Base-by-base conservation (phyloP, 805 yeast genomes). In the Yueomyces sinensis region DNA sequence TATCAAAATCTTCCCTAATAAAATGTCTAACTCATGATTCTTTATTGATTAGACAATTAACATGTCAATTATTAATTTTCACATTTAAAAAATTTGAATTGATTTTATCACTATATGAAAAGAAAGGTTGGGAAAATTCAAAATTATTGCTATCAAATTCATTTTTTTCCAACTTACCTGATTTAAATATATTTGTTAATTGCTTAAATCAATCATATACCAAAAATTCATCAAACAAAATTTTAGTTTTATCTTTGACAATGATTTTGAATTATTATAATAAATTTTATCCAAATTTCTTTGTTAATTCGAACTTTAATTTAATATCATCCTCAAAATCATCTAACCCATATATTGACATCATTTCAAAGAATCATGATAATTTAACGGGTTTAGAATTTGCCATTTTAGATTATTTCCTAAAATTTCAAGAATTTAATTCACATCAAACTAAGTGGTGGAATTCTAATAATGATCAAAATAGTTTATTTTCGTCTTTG, bases 381-480 rank as follows among this genome's bases (percentile, higher is more conserved):
- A 32, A 42, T 1, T 64, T 70, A 34, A 49, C 62, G 5, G 74
- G 75, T 27, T 59, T 70, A 23, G 83, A 78, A 40, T 55, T 80
- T 40, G 64, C 72, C 0, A 56, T 76, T 19, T 56, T 80, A 30
- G 79, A 77, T 41, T 65, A 66, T 31, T 72, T 71, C 38, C 62
- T 86, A 41, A 76, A 74, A 39, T 58, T 78, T 11, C 82, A 74
- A 41, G 71, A 76, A 16, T 61, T 62, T 13, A 62, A 68, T 9
- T 61, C 63, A 13, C 55, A 68, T 3, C 73, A 70, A 33, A 65
- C 74, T 23, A 82, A 76, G 54, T 87, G 95, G 95, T 86, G 91
- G 86, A 78, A 72, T 49, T 59, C 68, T 19, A 39, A 65, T 2
- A 62, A 60, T 5, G 47, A 57, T 1, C 60, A 62, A 14, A 64